Percentiles rank a stretch among this genome's conserved stretches.
phyloP scores from a whole-genome alignment of 164 flowering plant genomes.

The Protea cynaroides region DNA sequence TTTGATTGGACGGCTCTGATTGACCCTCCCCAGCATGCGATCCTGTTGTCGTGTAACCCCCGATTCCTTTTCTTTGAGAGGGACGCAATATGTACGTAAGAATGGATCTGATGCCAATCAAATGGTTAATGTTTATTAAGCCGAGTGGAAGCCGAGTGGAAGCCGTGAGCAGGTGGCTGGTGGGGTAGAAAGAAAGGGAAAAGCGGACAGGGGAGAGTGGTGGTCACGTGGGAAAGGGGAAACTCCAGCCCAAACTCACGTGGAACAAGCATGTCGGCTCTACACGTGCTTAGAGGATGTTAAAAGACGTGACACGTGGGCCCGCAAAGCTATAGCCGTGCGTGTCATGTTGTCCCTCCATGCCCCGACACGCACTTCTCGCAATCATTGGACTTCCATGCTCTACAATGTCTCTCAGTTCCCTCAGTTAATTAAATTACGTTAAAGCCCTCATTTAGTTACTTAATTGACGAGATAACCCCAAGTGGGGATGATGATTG shows the following conservation, averaged over 20 bases:
- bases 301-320: constrained; percentile 17
- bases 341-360: constrained; percentile 56
- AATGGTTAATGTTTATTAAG: too few relatives aligned
- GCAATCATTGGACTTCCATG: constrained; percentile 50
- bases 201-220: constrained; percentile 31
- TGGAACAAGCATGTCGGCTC: constrained; percentile 46
- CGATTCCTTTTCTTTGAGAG: too few relatives aligned
- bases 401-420: background rate
- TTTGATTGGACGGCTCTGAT: too few relatives aligned
- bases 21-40: too few relatives aligned
- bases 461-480: background rate
- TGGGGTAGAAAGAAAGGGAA: background rate
- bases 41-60: too few relatives aligned
- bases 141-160: too few relatives aligned
- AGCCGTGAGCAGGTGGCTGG: too few relatives aligned
- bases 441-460: too few relatives aligned
- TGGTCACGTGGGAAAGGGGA: constrained; percentile 47
- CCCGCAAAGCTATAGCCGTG: constrained; percentile 21
- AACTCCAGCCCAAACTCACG: constrained; percentile 40
- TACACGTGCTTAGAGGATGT: constrained; percentile 33
- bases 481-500: background rate
- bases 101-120: too few relatives aligned
- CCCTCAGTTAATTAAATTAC: background rate
- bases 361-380: constrained; percentile 43
- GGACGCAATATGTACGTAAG: too few relatives aligned